Conservation (phyloP, 306 rosid species). For the Inga laurina region DNA sequence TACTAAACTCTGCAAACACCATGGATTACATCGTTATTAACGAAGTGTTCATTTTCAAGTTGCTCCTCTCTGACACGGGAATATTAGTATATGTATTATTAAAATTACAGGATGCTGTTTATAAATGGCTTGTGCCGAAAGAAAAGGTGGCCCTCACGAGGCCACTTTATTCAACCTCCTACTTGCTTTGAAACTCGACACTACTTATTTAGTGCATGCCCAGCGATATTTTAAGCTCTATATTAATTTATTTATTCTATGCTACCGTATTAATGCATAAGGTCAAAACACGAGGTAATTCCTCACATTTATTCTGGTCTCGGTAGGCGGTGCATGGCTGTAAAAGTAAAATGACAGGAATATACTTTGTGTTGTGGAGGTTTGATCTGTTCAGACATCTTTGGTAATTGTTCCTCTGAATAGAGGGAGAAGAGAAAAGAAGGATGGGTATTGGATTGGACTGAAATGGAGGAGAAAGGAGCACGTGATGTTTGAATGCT, state of each 20-base stretch:
- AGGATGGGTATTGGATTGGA: too few species aligned
- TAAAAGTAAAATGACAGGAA: background rate
- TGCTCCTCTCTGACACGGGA: conserved; percentile 33
- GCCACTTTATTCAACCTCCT: conserved; percentile 23
- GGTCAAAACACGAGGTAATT: background rate
- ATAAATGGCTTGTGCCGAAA: conserved; percentile 55
- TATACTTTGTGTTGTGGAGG: background rate
- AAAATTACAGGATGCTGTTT: conserved; percentile 3
- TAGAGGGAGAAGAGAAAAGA: too few species aligned
- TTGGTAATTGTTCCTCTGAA: too few species aligned
- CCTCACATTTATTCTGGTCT: background rate
- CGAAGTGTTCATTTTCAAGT: conserved; percentile 23
- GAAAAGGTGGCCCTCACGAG: conserved; percentile 62
- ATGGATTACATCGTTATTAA: conserved; percentile 23
- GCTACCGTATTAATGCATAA: background rate
- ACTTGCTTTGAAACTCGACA: conserved; percentile 16
- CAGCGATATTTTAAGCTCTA: background rate
- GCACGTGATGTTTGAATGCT: conserved; percentile 68
- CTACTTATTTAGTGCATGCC: conserved; percentile 19
- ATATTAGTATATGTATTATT: background rate
- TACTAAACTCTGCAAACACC: conserved; percentile 17
- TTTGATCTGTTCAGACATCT: too few species aligned
- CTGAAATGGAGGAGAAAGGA: background rate
- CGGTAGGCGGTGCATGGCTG: background rate
- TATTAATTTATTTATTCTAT: background rate